Percentiles rank a stretch among this genome's conserved stretches.
phyloP scores from a whole-genome alignment of 164 flowering plant genomes.

The Litsea cubeba region DNA sequence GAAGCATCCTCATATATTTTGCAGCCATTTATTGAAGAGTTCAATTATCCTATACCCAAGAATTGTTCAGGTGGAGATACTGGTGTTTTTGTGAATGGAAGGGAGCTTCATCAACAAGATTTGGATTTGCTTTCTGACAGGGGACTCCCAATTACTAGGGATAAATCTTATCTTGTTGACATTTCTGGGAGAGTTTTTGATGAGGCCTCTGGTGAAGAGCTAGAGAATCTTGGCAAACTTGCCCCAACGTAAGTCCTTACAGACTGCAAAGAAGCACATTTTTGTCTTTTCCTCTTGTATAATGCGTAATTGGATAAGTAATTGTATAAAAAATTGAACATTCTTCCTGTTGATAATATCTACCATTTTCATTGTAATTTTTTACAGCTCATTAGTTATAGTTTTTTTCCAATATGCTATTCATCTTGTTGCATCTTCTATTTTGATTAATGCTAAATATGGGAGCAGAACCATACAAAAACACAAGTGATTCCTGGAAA shows the following conservation, averaged over 20 bases:
- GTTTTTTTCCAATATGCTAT: not conserved
- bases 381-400: not conserved
- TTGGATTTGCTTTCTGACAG: conserved; percentile 71
- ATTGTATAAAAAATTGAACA: not conserved
- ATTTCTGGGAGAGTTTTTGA: conserved; percentile 78
- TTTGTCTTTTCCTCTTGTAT: too few species aligned
- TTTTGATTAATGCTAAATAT: too few species aligned
- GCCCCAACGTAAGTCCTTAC: conserved; percentile 84
- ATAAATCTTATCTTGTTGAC: conserved; percentile 64
- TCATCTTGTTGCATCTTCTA: not conserved
- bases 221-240: conserved; percentile 86
- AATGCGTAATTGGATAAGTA: not conserved
- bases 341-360: not conserved
- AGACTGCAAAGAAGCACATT: too few species aligned
- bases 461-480: too few species aligned
- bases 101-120: conserved; percentile 89
- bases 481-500: too few species aligned
- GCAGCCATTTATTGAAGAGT: conserved; percentile 92
- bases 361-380: not conserved
- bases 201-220: conserved; percentile 70
- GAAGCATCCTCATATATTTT: conserved; percentile 10
- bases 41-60: conserved; percentile 62
- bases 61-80: conserved; percentile 81
- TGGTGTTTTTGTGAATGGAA: conserved; percentile 78
- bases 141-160: conserved; percentile 67